Percentiles rank a stretch among this genome's conserved stretches.
phyloP scores from a whole-genome alignment of 306 rosid genomes.

The Rosa lucieae region DNA sequence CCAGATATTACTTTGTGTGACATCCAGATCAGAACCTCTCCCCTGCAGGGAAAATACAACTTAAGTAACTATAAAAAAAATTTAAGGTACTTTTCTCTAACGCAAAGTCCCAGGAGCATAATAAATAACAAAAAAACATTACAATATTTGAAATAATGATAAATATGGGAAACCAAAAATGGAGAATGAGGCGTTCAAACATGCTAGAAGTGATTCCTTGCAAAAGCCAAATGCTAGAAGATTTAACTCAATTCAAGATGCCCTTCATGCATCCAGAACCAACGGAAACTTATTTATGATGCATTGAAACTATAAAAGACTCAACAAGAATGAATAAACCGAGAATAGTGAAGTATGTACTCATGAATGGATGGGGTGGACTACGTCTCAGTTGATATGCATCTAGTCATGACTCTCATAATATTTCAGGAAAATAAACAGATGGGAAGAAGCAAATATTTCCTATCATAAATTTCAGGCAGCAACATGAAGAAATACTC shows the following conservation, averaged over 20 bases:
- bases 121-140: neutral
- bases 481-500: neutral
- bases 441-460: neutral
- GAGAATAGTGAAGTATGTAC: neutral
- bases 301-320: neutral
- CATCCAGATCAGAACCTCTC: conserved; percentile 32
- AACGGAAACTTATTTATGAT: neutral
- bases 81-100: neutral
- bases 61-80: neutral
- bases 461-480: neutral
- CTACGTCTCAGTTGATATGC: neutral
- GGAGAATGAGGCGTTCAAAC: conserved; percentile 20
- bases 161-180: neutral
- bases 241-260: neutral
- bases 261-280: neutral
- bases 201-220: neutral
- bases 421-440: neutral
- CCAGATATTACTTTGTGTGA: conserved; percentile 3
- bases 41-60: conserved; percentile 22
- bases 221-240: neutral
- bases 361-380: neutral
- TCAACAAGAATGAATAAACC: neutral
- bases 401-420: neutral
- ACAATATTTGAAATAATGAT: neutral
- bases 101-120: neutral